Evolutionary conservation across 441 rosid species (phyloP), one percentile per base, ranked within the genome.

Genomic region (Gossypium gossypioides): DNA sequence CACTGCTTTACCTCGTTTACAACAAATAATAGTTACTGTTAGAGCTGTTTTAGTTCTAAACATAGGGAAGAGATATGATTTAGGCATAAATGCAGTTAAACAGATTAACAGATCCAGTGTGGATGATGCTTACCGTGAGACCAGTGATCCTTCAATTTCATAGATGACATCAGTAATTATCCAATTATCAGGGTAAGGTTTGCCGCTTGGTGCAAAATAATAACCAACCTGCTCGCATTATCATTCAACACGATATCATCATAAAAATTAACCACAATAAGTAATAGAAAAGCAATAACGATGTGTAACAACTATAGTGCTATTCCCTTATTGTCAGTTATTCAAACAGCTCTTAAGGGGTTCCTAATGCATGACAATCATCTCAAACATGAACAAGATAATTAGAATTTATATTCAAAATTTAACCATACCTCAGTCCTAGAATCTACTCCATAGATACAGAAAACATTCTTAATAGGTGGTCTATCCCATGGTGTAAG

Each of bases 181-280:
- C 99, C 99, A 95, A 76, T 92, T 95, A 84, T 95, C 96, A 81
- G 99, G 99, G 78, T 95, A 95, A 77, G 98, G 97, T 84, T 95
- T 95, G 79, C 97, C 97, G 78, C 99, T 92, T 32, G 97, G 97
- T 24, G 99, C 97, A 84, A 89, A 84, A 83, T 86, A 95, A 78
- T 91, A 91, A 71, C 99, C 99, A 82, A 91, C 97, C 99, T 95
- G 83, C 68, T 42, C 1, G 9, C 52, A 63, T 48, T 25, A 76
- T 54, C 22, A 72, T 25, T 15, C 51, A 76, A 29, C 21, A 61
- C 22, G 21, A 69, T 50, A 57, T n/a, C 6, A 52, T 63, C 32
- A 71, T 67, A 77, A 50, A 62, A 34, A 27, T 27, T 50, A 68
- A 16, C 27, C 46, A 68, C 59, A 9, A 24, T 27, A 29, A 27